These are phyloP conservation scores for Dothideomycetidae sp. DNA, from an alignment of 2,329 filamentous ascomycete species.

Conservation along the genomic window DNA sequence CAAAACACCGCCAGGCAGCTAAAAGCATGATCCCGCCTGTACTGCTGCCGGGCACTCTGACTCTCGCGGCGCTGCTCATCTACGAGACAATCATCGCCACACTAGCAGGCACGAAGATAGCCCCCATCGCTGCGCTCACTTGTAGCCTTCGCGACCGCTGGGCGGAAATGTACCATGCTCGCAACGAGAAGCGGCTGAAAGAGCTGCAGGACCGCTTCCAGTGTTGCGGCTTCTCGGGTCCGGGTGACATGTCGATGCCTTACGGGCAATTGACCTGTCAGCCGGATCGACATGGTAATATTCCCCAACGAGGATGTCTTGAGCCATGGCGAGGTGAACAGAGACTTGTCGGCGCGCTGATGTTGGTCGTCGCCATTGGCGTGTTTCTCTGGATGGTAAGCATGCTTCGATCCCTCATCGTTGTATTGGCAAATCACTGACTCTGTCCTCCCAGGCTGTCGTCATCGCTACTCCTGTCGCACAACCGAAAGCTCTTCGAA, in stretches of 20 bases:
- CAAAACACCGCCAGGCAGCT: slow-evolving; percentile 19
- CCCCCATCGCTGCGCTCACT: slow-evolving; percentile 25
- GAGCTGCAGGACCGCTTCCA: slow-evolving; percentile 50
- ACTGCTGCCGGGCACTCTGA: slow-evolving; percentile 17
- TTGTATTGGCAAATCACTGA: background rate
- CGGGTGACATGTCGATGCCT: slow-evolving; percentile 49
- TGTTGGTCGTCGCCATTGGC: slow-evolving; percentile 40
- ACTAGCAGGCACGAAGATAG: slow-evolving; percentile 30
- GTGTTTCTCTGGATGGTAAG: slow-evolving; percentile 44
- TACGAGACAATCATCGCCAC: slow-evolving; percentile 31
- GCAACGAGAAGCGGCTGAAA: slow-evolving; percentile 31
- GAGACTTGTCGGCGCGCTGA: slow-evolving; percentile 38
- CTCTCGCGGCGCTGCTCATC: slow-evolving; percentile 28
- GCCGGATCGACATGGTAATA: slow-evolving; percentile 27
- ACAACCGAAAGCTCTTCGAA: slow-evolving; percentile 16
- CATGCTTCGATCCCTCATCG: too few species aligned
- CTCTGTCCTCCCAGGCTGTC: slow-evolving; percentile 15
- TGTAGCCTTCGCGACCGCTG: slow-evolving; percentile 46
- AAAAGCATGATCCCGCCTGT: slow-evolving; percentile 22
- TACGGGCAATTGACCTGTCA: slow-evolving; percentile 37
- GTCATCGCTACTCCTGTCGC: slow-evolving; percentile 17
- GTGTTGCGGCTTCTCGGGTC: slow-evolving; percentile 50
- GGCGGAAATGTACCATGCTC: slow-evolving; percentile 36
- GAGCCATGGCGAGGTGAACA: slow-evolving; percentile 43
- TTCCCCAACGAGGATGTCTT: slow-evolving; percentile 34